These are phyloP conservation scores for Bathelium albidoporum DNA, from an alignment of 495 filamentous ascomycete genomes.

Conservation along the genomic window DNA sequence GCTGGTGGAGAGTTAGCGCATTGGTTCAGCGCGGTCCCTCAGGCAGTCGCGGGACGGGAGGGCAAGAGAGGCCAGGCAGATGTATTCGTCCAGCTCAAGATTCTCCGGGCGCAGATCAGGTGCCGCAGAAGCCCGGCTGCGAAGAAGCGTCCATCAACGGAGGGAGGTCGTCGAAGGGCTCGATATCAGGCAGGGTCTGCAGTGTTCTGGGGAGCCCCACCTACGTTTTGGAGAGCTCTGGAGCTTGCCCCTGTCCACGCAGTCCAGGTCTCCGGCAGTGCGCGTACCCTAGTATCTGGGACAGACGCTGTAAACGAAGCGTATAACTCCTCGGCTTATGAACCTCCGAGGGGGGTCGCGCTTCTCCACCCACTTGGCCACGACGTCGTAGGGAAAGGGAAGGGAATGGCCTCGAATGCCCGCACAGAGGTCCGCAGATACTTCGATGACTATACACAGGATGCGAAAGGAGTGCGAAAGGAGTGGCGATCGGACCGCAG, in stretches of 20 bases:
- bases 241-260: background rate
- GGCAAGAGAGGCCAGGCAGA: background rate
- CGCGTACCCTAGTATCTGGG: background rate
- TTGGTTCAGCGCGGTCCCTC: background rate
- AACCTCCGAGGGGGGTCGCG: background rate
- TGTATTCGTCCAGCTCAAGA: background rate
- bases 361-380: background rate
- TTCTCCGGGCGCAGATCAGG: background rate
- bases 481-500: no score
- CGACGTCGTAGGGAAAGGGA: background rate
- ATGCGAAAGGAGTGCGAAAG: no score
- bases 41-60: background rate
- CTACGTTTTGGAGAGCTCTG: background rate
- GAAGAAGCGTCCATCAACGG: conserved; percentile 1
- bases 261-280: background rate
- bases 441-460: no score
- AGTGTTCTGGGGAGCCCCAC: background rate
- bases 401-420: no score
- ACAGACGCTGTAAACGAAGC: background rate
- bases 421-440: no score
- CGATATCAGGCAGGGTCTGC: background rate
- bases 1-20: background rate
- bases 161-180: background rate
- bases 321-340: background rate
- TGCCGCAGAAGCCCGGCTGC: background rate